These are phyloP conservation scores for Penicillium sp. DNA, from an alignment of 2,329 filamentous ascomycete genomes.

Conservation along the genomic window DNA sequence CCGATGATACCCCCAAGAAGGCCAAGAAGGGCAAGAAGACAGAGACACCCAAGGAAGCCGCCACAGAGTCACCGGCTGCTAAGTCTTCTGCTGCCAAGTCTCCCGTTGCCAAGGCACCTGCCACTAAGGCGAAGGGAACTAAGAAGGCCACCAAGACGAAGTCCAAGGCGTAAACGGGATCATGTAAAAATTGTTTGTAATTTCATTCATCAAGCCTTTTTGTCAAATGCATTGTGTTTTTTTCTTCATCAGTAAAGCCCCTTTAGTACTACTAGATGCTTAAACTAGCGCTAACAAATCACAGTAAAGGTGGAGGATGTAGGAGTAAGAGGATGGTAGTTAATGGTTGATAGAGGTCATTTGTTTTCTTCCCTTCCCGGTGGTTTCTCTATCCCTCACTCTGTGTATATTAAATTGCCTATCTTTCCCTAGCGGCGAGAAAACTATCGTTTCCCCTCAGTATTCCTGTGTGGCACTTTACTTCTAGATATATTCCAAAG, in stretches of 20 bases:
- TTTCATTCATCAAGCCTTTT: slow-evolving; percentile 20
- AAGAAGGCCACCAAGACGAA: slow-evolving; percentile 34
- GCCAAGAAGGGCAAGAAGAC: slow-evolving; percentile 36
- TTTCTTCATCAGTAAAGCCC: not conserved
- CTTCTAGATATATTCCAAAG: not conserved
- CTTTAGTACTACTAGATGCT: not conserved
- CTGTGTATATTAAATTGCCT: no score
- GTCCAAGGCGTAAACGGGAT: slow-evolving; percentile 28
- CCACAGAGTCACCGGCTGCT: slow-evolving; percentile 23
- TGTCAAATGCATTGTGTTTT: slow-evolving; percentile 18
- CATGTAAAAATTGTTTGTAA: slow-evolving; percentile 21
- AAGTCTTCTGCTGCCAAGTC: slow-evolving; percentile 21
- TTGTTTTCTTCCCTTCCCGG: no score
- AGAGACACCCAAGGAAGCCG: slow-evolving; percentile 24
- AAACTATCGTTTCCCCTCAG: not conserved
- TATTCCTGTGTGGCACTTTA: no score
- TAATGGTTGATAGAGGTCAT: not conserved
- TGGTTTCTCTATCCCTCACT: no score
- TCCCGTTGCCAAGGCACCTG: slow-evolving; percentile 13
- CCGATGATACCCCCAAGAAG: slow-evolving; percentile 36
- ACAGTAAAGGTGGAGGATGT: not conserved
- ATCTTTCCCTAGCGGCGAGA: not conserved
- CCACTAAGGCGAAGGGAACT: slow-evolving; percentile 26
- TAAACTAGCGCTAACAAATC: not conserved
- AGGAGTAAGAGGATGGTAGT: not conserved